Evolutionary conservation across 495 filamentous ascomycete species (phyloP), one percentile per base, ranked within the genome.

Genomic region (Amorphotheca resinae): DNA sequence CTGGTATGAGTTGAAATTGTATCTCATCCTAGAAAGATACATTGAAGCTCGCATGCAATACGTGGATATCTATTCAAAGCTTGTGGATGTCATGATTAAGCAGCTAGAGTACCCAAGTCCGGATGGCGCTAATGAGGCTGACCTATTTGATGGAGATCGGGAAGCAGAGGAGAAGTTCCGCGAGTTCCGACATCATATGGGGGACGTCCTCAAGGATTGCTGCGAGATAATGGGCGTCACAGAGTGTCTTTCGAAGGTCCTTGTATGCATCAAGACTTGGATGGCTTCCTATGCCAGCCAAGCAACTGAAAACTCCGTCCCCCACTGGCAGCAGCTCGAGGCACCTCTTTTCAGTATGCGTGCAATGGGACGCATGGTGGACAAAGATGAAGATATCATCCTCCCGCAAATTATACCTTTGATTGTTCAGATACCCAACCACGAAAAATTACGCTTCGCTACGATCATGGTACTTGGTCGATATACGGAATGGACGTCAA

Each of bases 1-100:
- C 65, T 99, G 91, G 91, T 96, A 93, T 60, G 91, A 99, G 59
- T 66, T 99, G 41, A 99, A 99, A 66, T 87, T 94, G 64, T 95
- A 93, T 55, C 68, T 96, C 23, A 84, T 85, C 5, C 62, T 96
- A 25, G 88, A 95, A 5, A 80, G 78, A 45, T 96, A 94, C 55
- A 80, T 78, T n/a, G 71, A 86, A 43, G 82, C 88, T 12, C 74
- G 88, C 22, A 53, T 81, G 41, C 68, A 79, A 42, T 81, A 80
- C 49, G 67, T 80, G 23, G 82, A 87, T 45, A 67, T 94, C 35
- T 96, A 83, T 61, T 79, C 83, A 4, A 76, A 82, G 57, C 66
- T 99, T 22, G 88, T 96, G 35, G 87, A 95, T 58, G 77, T 96
- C 54, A 85, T 99, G 72, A 76, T 96, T 44, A 79, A 77, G 50